These are phyloP conservation scores for Barbarea vulgaris DNA, from an alignment of 345 rosid genomes.

Conservation along the genomic window DNA sequence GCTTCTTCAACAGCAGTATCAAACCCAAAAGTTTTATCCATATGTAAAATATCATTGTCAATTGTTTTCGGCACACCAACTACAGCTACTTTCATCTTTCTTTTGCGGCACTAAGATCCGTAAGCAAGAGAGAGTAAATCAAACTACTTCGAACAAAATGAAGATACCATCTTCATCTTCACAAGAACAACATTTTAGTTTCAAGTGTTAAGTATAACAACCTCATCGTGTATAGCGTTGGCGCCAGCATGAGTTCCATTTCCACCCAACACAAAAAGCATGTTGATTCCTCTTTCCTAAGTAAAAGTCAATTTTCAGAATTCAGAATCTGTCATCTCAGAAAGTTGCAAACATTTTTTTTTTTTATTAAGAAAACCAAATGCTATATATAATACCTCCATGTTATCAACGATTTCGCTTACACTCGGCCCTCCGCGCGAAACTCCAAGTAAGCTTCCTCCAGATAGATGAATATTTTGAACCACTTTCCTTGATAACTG, in stretches of 20 bases:
- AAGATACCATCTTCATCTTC: no score
- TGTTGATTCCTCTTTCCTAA: constrained; percentile 96
- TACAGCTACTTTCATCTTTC: constrained; percentile 75
- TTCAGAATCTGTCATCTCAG: constrained; percentile 1
- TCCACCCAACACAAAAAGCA: constrained; percentile 97
- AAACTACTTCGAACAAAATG: neutral
- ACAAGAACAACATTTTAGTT: neutral
- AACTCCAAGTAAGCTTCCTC: constrained; percentile 98
- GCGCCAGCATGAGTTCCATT: constrained; percentile 99
- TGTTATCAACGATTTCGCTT: constrained; percentile 67
- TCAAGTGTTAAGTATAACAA: constrained; percentile 27
- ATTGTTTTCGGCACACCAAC: constrained; percentile 99
- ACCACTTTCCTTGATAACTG: constrained; percentile 94
- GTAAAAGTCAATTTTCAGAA: neutral
- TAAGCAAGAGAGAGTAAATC: neutral
- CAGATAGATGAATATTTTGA: constrained; percentile 95
- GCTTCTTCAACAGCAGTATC: constrained; percentile 99
- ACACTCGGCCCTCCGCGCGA: constrained; percentile 63
- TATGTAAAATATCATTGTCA: constrained; percentile 91
- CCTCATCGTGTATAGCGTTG: constrained; percentile 96
- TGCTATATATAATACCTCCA: constrained; percentile 59
- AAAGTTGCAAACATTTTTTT: neutral
- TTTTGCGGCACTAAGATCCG: constrained; percentile 66
- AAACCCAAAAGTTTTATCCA: constrained; percentile 98
- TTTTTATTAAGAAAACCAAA: neutral